phyloP scores from a whole-genome alignment of 2,329 filamentous ascomycete genomes.

The Aspergillus awamori region DNA sequence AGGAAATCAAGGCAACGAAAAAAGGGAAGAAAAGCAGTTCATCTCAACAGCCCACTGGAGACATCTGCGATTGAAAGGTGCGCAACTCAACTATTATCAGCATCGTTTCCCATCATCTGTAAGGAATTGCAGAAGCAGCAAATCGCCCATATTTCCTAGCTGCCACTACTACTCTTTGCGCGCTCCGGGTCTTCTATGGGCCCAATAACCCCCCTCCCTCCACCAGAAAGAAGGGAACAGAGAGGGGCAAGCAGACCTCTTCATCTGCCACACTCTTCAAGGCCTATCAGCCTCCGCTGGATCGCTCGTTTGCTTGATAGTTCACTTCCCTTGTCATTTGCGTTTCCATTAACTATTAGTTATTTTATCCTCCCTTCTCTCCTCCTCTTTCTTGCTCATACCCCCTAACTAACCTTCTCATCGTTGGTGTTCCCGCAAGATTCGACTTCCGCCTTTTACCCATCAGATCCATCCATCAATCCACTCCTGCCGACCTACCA shows the following conservation, averaged over 20 bases:
- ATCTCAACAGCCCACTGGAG: neutral
- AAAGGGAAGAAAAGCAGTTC: neutral
- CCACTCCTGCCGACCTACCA: neutral
- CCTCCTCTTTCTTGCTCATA: neutral
- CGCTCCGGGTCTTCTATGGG: slow-evolving; percentile 2
- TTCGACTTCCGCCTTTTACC: neutral
- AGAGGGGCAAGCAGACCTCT: slow-evolving; percentile 12
- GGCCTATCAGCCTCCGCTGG: slow-evolving; percentile 4
- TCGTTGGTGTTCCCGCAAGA: neutral
- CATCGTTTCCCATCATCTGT: slow-evolving; percentile 3
- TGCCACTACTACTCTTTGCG: neutral
- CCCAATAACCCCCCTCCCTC: slow-evolving; percentile 12
- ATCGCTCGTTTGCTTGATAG: slow-evolving; percentile 6
- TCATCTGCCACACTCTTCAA: slow-evolving; percentile 3
- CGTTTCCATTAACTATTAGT: neutral
- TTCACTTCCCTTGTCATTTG: slow-evolving; percentile 1
- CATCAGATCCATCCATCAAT: slow-evolving; percentile 4
- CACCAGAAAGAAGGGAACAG: slow-evolving; percentile 9
- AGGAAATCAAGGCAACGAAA: neutral
- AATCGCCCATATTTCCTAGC: neutral
- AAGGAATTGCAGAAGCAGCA: slow-evolving; percentile 9
- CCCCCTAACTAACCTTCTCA: neutral
- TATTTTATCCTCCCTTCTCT: neutral
- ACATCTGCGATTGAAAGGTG: neutral
- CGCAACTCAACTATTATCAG: slow-evolving; percentile 1